phyloP scores from a whole-genome alignment of 225 moss, liverwort and hornwort genomes.

The Physcomitrium patens region DNA sequence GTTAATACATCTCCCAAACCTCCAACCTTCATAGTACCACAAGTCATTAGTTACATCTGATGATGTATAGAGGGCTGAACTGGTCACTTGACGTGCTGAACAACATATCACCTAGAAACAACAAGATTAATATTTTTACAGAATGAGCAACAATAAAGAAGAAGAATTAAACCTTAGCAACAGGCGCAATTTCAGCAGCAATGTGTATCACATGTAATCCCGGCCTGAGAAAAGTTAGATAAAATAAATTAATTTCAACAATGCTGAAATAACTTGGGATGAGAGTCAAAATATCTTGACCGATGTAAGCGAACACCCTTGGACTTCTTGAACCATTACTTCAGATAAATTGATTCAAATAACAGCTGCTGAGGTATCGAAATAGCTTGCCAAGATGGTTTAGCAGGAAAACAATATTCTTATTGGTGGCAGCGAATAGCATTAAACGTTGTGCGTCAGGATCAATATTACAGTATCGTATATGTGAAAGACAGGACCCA shows the following conservation, averaged over 20 bases:
- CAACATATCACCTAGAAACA: neutral
- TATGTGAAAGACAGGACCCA: slow-evolving; percentile 27
- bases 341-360: neutral
- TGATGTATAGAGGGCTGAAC: neutral
- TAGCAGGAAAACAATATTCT: neutral
- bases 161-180: slow-evolving; percentile 75
- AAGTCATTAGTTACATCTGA: slow-evolving; percentile 12
- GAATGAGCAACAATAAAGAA: neutral
- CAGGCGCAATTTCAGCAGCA: slow-evolving; percentile 97
- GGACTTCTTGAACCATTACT: neutral
- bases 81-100: slow-evolving; percentile 3
- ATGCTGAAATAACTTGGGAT: neutral
- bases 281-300: neutral
- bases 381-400: neutral
- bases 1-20: slow-evolving; percentile 97
- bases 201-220: slow-evolving; percentile 89
- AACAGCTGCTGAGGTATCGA: neutral
- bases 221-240: slow-evolving; percentile 58
- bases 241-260: neutral
- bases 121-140: neutral
- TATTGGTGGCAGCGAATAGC: neutral
- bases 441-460: neutral
- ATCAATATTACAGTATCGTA: neutral
- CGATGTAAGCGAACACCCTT: neutral
- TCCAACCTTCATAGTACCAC: slow-evolving; percentile 63